Evolutionary conservation across 129 eudicot genomes (phyloP).

Genomic region (Artemisia tridentata): DNA sequence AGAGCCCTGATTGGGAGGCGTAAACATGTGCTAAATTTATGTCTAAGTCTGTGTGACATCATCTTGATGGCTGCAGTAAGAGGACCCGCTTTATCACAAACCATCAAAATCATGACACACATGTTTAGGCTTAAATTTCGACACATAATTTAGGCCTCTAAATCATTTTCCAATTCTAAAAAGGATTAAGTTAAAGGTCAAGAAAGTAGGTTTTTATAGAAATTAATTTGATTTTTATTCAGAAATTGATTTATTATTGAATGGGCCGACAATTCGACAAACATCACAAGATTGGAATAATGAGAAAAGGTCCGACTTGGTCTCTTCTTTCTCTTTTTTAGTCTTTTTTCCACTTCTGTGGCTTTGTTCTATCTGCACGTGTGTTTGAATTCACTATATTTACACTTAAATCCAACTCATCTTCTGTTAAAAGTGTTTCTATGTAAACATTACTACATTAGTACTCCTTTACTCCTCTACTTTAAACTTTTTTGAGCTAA

Average conservation of each 20-base stretch:
- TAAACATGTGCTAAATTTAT: too few species aligned
- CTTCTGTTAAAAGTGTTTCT: neutral
- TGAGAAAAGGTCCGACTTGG: conserved; percentile 20
- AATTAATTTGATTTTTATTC: neutral
- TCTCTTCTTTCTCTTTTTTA: conserved; percentile 9
- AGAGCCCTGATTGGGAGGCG: too few species aligned
- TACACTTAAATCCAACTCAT: conserved; percentile 1
- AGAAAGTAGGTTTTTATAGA: conserved; percentile 17
- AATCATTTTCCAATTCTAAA: too few species aligned
- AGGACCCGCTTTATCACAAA: too few species aligned
- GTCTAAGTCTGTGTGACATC: too few species aligned
- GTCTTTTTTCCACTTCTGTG: neutral
- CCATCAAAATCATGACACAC: too few species aligned
- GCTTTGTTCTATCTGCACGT: conserved; percentile 2
- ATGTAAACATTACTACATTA: too few species aligned
- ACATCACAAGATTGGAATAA: conserved; percentile 13
- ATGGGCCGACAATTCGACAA: conserved; percentile 1
- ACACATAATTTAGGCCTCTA: too few species aligned
- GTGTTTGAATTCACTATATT: conserved; percentile 2
- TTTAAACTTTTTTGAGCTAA: too few species aligned
- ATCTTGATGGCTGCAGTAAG: too few species aligned
- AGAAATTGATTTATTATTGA: neutral
- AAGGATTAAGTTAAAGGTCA: conserved; percentile 12
- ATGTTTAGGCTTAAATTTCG: too few species aligned
- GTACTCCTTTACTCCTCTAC: too few species aligned